Base-by-base conservation (phyloP, 2,329 filamentous ascomycete species). In the Drechslerella coelobrocha region DNA sequence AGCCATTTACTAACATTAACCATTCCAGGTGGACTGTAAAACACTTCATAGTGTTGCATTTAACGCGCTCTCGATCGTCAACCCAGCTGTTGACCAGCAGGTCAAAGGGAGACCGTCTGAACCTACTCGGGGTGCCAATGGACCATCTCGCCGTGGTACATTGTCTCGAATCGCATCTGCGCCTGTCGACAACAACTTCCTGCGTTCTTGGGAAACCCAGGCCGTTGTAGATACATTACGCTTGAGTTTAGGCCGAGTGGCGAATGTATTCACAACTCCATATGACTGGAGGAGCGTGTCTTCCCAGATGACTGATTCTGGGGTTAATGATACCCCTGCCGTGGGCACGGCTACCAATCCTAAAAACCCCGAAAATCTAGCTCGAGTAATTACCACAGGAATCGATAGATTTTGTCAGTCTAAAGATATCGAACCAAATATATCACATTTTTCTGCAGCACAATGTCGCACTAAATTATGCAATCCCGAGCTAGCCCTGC, bases 11-110 rank as follows among this genome's bases (percentile, higher is more conserved):
- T 50, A 8, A 6, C 7, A 8, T 21, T 45, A 45, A 24, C n/a
- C 47, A 14, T 27, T 9, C 53, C 41, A 71, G 66, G 66, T 71
- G 10, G 66, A 71, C 41, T 71, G 66, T 39, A 71, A 71, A 39
- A 71, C 66, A 2, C 66, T 71, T 37, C 66, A 71, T 19, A 71
- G 66, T 17, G 66, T 71, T n/a, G 66, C 59, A 10, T 71, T 48
- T 26, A 71, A 63, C 23, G 66, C 66, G n/a, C 23, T 71, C 14
- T 71, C 59, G 1, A 19, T 71, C 14, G 66, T 71, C 17, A 71
- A 71, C 37, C 66, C 66, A 3, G 39, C 17, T 7, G 59, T 71
- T 1, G 48, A 63, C 19, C 23, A 41, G 9, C 59, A 63, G 24
- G 66, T 71, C 14, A 59, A 60, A 29, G 59, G 59, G 8, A 71